Conservation (phyloP, 768 basidiomycete genomes). For the Termitomyces sp. region DNA sequence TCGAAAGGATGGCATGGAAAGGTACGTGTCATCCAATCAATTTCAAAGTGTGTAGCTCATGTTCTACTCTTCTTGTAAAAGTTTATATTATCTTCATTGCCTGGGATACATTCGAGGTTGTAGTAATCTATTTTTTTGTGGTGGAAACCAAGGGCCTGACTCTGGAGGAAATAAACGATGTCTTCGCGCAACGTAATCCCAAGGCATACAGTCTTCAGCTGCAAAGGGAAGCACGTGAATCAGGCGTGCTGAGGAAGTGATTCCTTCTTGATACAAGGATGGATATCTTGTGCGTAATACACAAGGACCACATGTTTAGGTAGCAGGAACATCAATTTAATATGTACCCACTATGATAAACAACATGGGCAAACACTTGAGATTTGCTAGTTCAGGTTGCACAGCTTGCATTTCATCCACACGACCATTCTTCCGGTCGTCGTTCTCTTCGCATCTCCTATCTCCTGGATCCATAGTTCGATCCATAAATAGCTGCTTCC, state of each 20-base stretch:
- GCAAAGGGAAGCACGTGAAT: conserved; percentile 4
- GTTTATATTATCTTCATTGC: conserved; percentile 46
- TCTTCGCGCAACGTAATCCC: conserved; percentile 38
- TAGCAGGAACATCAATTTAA: not conserved
- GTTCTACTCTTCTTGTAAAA: conserved; percentile 9
- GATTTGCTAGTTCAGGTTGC: conserved; percentile 19
- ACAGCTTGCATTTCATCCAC: conserved; percentile 23
- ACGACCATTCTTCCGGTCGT: conserved; percentile 25
- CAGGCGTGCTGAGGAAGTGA: not conserved
- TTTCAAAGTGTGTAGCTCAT: not conserved
- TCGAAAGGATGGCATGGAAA: conserved; percentile 42
- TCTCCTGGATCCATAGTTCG: conserved; percentile 9
- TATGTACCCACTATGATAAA: not conserved
- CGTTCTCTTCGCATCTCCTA: conserved; percentile 20
- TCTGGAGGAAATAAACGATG: conserved; percentile 45
- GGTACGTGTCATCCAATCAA: conserved; percentile 21
- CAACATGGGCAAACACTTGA: conserved; percentile 26
- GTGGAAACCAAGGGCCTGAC: conserved; percentile 50
- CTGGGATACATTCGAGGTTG: conserved; percentile 44
- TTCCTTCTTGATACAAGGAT: not conserved
- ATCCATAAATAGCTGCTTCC: conserved; percentile 7
- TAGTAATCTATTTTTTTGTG: conserved; percentile 41
- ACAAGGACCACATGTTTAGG: not conserved
- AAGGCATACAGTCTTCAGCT: conserved; percentile 29
- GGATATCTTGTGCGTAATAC: too few relatives aligned